phyloP scores from a whole-genome alignment of 768 basidiomycete genomes.

The Scleroderma bovista region DNA sequence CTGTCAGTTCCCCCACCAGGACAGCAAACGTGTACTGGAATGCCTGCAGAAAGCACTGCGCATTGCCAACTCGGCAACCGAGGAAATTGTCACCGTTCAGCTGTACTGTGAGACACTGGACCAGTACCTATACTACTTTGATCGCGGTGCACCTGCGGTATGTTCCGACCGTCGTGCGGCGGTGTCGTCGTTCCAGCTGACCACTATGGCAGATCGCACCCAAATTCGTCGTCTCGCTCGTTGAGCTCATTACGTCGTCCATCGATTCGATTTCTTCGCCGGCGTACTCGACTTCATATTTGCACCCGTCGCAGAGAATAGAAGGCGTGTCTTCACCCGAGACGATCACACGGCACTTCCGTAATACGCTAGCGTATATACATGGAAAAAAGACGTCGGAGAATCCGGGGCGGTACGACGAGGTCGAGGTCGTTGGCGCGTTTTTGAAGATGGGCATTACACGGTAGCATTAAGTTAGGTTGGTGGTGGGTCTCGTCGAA shows the following conservation, averaged over 20 bases:
- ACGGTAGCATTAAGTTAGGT: constrained; percentile 32
- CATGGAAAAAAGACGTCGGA: constrained; percentile 57
- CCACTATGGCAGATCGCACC: constrained; percentile 68
- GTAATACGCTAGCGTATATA: constrained; percentile 83
- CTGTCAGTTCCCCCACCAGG: constrained; percentile 74
- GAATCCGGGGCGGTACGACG: constrained; percentile 56
- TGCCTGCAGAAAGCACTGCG: constrained; percentile 95
- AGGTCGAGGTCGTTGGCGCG: constrained; percentile 86
- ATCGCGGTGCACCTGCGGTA: constrained; percentile 88
- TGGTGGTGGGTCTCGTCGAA: no score
- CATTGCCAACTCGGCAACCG: constrained; percentile 93
- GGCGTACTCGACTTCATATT: constrained; percentile 39
- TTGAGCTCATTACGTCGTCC: constrained; percentile 90
- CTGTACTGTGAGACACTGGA: constrained; percentile 95
- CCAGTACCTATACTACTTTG: constrained; percentile 93
- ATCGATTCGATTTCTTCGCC: constrained; percentile 88
- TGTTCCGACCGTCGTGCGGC: constrained; percentile 23
- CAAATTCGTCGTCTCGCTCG: constrained; percentile 94
- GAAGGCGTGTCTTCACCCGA: constrained; percentile 92
- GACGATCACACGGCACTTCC: constrained; percentile 91
- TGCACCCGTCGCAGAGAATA: constrained; percentile 84
- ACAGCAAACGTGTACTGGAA: constrained; percentile 96
- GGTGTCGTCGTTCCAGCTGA: neutral
- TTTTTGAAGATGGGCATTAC: constrained; percentile 83
- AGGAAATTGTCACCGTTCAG: constrained; percentile 95